Evolutionary conservation across 305 asterid species (phyloP).

Genomic region (Salvia sclarea): DNA sequence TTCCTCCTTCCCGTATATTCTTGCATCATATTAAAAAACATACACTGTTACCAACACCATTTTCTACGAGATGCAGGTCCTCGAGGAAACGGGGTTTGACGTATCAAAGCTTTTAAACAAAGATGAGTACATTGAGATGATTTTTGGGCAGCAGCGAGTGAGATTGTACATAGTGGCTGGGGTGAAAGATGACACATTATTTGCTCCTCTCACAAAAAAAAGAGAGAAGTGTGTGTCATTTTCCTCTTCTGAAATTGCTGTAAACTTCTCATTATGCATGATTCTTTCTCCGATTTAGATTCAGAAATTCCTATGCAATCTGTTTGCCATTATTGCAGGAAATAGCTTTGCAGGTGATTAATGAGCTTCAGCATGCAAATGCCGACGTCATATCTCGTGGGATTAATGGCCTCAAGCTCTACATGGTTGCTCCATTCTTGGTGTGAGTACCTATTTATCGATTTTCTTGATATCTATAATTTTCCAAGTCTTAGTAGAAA

Average conservation of each 20-base stretch:
- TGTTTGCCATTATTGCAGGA: conserved; percentile 50
- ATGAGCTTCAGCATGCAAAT: conserved; percentile 81
- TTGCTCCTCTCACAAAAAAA: conserved; percentile 90
- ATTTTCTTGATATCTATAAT: neutral
- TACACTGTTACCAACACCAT: conserved; percentile 19
- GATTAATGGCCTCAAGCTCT: conserved; percentile 85
- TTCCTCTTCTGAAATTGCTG: conserved; percentile 11
- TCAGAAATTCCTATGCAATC: neutral
- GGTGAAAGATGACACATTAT: conserved; percentile 77
- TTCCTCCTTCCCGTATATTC: neutral
- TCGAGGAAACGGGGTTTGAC: conserved; percentile 92
- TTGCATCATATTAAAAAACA: conserved; percentile 32
- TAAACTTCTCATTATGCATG: neutral
- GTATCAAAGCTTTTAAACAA: conserved; percentile 71
- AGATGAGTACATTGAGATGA: conserved; percentile 77
- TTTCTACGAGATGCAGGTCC: conserved; percentile 56
- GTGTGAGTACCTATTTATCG: conserved; percentile 50
- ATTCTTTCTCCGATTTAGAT: neutral
- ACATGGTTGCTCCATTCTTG: conserved; percentile 97
- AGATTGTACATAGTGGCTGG: conserved; percentile 83
- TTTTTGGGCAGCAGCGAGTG: conserved; percentile 94
- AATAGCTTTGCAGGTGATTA: conserved; percentile 98
- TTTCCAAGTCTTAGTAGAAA: neutral
- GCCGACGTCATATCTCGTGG: conserved; percentile 93
- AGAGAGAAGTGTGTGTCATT: conserved; percentile 77